These are phyloP conservation scores for Sanghuangporus weigelae DNA, from an alignment of 1,284 basidiomycete genomes.

Conservation along the genomic window DNA sequence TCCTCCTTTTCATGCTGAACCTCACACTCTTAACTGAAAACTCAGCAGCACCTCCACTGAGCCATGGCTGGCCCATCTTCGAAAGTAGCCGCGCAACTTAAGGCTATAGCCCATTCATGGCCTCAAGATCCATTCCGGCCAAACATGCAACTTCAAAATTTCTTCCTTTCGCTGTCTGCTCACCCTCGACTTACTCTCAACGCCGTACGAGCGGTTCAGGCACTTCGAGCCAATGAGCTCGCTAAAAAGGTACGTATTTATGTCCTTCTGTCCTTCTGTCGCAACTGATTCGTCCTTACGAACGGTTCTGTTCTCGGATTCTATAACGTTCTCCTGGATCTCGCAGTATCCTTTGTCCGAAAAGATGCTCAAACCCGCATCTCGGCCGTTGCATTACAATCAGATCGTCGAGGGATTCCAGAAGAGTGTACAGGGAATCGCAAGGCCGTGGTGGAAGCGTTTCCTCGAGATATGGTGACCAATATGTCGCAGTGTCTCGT, in stretches of 20 bases:
- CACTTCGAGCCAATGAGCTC: conserved; percentile 47
- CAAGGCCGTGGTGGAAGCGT: conserved; percentile 74
- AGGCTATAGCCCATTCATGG: conserved; percentile 51
- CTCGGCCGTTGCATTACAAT: conserved; percentile 64
- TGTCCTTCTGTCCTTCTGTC: not conserved
- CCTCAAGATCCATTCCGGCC: conserved; percentile 66
- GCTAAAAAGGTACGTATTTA: conserved; percentile 45
- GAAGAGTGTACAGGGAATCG: conserved; percentile 68
- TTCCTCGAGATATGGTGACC: conserved; percentile 69
- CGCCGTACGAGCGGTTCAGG: conserved; percentile 52
- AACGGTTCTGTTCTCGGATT: not conserved
- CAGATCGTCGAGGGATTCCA: conserved; percentile 66
- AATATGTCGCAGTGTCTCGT: conserved; percentile 21
- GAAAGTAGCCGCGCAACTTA: conserved; percentile 42
- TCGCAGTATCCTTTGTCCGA: conserved; percentile 57
- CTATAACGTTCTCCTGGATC: not conserved
- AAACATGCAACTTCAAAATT: conserved; percentile 60
- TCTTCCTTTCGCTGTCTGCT: conserved; percentile 56
- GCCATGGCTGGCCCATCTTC: conserved; percentile 6
- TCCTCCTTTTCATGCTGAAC: not conserved
- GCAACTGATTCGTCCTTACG: not conserved
- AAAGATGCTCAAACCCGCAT: conserved; percentile 58
- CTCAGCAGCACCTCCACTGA: not conserved
- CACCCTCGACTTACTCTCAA: conserved; percentile 61
- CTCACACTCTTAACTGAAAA: not conserved